Evolutionary conservation across 2,329 filamentous ascomycete species (phyloP), one percentile per base, ranked within the genome.

Genomic region (Sporothrix phasma): DNA sequence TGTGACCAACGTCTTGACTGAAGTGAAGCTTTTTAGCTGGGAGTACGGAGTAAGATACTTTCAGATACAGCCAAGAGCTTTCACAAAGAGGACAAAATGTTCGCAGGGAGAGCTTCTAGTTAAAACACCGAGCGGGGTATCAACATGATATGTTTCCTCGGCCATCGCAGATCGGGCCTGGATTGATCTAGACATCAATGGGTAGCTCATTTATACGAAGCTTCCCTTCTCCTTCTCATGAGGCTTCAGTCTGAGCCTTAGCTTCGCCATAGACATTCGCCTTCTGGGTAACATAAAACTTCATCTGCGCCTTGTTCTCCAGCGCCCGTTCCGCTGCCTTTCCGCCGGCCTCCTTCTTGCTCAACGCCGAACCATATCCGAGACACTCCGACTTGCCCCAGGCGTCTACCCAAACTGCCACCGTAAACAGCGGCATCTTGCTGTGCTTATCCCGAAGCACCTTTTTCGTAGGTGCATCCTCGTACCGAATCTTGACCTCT

Each of bases 281-380:
- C 73, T 81, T 85, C 70, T 80, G 81, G 24, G 77, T 75, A 24
- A 73, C 70, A 45, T 80, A 81, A 26, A 74, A 70, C 67, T 79
- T 79, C 56, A 86, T 83, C 67, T 89, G 69, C 70, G 86, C 88
- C 72, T 85, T 87, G 70, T 90, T 86, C 47, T 80, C 77, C 71
- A 92, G 70, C 0, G 87, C 88, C 68, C 79, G 77, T 47, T 77
- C 74, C 0, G 89, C 89, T 1, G 89, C 89, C 68, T 82, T 85
- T 15, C 82, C 77, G 0, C 86, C 86, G 1, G 88, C 89, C 64
- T 90, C 86, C 64, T 82, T 84, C 75, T 91, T 91, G 63, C 81
- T 84, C 67, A 84, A 75, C 1, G 82, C 88, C 37, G 80, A 82
- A 0, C 88, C 89, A 51, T 78, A 79, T 0, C 85, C 89, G 5